These are phyloP conservation scores for Musa beccarii DNA, from an alignment of 176 grass and related monocot species.

Conservation along the genomic window DNA sequence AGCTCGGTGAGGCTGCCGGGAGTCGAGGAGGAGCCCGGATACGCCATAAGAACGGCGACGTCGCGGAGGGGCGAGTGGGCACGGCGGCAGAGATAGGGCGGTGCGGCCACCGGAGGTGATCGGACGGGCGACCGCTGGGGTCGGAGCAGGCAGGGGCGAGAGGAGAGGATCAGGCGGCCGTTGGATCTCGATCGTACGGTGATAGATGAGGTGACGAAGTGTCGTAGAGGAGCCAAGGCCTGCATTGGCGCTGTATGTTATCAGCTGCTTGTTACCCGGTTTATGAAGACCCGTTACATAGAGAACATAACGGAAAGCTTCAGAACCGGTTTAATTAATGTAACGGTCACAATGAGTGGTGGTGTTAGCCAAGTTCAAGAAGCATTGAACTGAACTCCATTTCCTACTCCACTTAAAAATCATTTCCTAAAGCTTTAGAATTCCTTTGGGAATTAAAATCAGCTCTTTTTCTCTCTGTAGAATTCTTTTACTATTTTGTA, in stretches of 20 bases:
- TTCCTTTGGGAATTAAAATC: no score
- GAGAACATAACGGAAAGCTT: no score
- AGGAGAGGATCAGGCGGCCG: neutral
- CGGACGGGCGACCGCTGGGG: neutral
- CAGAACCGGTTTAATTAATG: no score
- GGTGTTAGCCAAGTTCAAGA: no score
- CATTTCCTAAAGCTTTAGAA: no score
- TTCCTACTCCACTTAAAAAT: no score
- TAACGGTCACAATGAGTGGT: no score
- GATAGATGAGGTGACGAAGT: neutral
- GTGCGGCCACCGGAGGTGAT: neutral
- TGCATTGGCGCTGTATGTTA: neutral
- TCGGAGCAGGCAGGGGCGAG: neutral
- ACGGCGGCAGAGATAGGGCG: slow-evolving; percentile 11
- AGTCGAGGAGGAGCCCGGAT: neutral
- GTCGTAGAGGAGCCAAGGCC: neutral
- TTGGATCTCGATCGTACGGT: slow-evolving; percentile 49
- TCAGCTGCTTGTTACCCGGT: no score
- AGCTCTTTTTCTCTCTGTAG: no score
- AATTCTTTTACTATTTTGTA: no score
- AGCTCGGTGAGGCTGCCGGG: slow-evolving; percentile 27
- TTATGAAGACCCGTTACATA: no score
- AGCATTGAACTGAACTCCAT: no score
- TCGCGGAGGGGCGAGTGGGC: neutral
- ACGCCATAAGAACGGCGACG: slow-evolving; percentile 13